Evolutionary conservation across 1,284 basidiomycete species (phyloP).

Genomic region (Ganoderma multipileum): DNA sequence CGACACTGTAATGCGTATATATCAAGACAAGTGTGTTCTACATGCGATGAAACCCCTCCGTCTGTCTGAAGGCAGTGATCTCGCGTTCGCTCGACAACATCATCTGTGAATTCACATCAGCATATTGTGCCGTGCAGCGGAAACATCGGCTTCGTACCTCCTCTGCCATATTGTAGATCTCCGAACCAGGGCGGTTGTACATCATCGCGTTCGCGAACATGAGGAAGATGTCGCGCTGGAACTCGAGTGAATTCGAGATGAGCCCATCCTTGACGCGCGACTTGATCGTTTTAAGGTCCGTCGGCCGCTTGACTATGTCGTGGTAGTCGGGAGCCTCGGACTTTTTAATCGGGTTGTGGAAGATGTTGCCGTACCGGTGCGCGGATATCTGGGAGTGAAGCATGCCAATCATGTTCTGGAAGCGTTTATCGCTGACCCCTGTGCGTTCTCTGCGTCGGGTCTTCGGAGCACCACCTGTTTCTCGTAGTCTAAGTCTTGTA

Average conservation of each 20-base stretch:
- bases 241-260: conserved; percentile 83
- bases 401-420: conserved; percentile 82
- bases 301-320: conserved; percentile 89
- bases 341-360: conserved; percentile 88
- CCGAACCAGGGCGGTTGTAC: conserved; percentile 88
- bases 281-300: conserved; percentile 93
- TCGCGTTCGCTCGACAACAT: conserved; percentile 82
- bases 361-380: conserved; percentile 88
- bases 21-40: conserved; percentile 16
- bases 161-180: conserved; percentile 88
- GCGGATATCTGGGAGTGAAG: conserved; percentile 84
- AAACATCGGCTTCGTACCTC: conserved; percentile 58
- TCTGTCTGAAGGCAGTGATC: conserved; percentile 79
- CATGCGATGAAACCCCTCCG: conserved; percentile 63
- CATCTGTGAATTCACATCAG: conserved; percentile 61
- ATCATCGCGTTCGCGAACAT: conserved; percentile 98
- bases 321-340: conserved; percentile 91
- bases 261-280: conserved; percentile 81
- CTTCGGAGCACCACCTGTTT: conserved; percentile 24
- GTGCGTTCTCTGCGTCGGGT: conserved; percentile 39
- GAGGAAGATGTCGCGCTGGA: conserved; percentile 87
- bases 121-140: background rate
- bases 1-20: conserved; percentile 17
- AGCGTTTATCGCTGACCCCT: conserved; percentile 66
- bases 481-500: conserved; percentile 35